Percentiles rank a stretch among this genome's conserved stretches.
These are phyloP conservation scores for Coemansia sp. DNA, from an alignment of 192 early-diverging fungal genomes.

Conservation along the genomic window DNA sequence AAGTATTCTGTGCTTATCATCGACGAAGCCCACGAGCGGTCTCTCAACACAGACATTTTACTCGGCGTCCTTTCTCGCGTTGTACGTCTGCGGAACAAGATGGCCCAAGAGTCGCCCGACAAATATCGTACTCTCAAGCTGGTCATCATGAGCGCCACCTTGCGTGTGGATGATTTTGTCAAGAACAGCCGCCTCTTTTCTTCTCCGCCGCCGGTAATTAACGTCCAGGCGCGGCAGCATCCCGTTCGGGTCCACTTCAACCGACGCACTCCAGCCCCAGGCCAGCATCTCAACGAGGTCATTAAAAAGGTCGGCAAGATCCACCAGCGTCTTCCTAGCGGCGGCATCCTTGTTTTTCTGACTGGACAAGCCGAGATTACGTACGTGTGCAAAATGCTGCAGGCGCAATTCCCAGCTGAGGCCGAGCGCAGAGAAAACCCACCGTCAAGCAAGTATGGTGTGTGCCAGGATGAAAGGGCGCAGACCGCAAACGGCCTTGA, in stretches of 20 bases:
- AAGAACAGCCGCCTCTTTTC: slow-evolving; percentile 79
- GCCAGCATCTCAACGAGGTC: slow-evolving; percentile 85
- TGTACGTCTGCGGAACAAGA: slow-evolving; percentile 70
- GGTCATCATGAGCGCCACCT: slow-evolving; percentile 98
- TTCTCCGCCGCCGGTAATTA: slow-evolving; percentile 77
- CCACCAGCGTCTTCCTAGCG: slow-evolving; percentile 86
- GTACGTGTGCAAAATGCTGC: slow-evolving; percentile 71
- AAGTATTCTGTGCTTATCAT: slow-evolving; percentile 96
- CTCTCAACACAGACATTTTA: slow-evolving; percentile 95
- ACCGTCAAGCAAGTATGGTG: slow-evolving; percentile 1
- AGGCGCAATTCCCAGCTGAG: slow-evolving; percentile 64
- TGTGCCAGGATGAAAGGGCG: slow-evolving; percentile 5
- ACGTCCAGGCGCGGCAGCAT: slow-evolving; percentile 89
- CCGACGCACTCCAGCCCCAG: slow-evolving; percentile 74
- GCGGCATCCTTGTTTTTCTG: slow-evolving; percentile 93
- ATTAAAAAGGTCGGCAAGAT: slow-evolving; percentile 93
- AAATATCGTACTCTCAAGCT: slow-evolving; percentile 77
- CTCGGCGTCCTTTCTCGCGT: slow-evolving; percentile 96
- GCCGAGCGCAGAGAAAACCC: slow-evolving; percentile 20
- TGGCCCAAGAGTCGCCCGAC: slow-evolving; percentile 24
- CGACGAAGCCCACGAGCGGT: slow-evolving; percentile 99
- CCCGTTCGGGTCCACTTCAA: slow-evolving; percentile 90
- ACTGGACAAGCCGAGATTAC: slow-evolving; percentile 94
- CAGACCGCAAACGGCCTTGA: slow-evolving; percentile 45
- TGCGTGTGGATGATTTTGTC: slow-evolving; percentile 96